Percentiles rank a stretch among this genome's conserved stretches.
These are phyloP conservation scores for Lactarius hengduanensis DNA, from an alignment of 768 basidiomycete genomes.

Conservation along the genomic window DNA sequence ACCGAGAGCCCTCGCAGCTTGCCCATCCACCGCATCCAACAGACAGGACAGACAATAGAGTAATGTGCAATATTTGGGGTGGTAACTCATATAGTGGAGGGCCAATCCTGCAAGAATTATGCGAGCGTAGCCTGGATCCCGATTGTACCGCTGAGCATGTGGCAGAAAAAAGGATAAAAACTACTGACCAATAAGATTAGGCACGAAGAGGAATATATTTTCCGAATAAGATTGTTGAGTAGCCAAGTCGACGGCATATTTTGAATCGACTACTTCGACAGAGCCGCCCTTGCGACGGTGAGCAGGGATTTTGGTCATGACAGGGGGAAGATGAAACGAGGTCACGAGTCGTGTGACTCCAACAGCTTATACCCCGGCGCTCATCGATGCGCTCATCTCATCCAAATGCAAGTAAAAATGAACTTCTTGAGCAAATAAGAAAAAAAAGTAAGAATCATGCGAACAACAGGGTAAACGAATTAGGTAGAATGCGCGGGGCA, in stretches of 20 bases:
- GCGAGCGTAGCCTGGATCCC: slow-evolving; percentile 74
- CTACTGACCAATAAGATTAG: slow-evolving; percentile 87
- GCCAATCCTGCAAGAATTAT: slow-evolving; percentile 88
- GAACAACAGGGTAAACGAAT: slow-evolving; percentile 11
- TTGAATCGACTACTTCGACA: slow-evolving; percentile 75
- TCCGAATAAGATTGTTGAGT: slow-evolving; percentile 86
- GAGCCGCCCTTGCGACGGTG: slow-evolving; percentile 48
- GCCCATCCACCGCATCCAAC: slow-evolving; percentile 93
- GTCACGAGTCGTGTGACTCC: not conserved
- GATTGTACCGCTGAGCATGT: slow-evolving; percentile 18
- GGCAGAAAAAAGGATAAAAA: slow-evolving; percentile 13
- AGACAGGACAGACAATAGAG: slow-evolving; percentile 89
- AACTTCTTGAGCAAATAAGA: not conserved
- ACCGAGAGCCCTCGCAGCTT: slow-evolving; percentile 81
- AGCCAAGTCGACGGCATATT: slow-evolving; percentile 82
- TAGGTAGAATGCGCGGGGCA: slow-evolving; percentile 13
- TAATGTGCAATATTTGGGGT: slow-evolving; percentile 89
- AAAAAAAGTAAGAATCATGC: not conserved
- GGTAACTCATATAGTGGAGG: slow-evolving; percentile 90
- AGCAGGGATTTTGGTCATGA: slow-evolving; percentile 28
- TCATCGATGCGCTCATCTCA: not conserved
- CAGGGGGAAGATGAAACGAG: not conserved
- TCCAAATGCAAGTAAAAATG: not conserved
- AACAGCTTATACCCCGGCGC: not conserved
- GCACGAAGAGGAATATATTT: slow-evolving; percentile 96